Evolutionary conservation across 2,329 filamentous ascomycete genomes (phyloP), one percentile per base, ranked within the genome.

Genomic region (Fusarium torreyae): DNA sequence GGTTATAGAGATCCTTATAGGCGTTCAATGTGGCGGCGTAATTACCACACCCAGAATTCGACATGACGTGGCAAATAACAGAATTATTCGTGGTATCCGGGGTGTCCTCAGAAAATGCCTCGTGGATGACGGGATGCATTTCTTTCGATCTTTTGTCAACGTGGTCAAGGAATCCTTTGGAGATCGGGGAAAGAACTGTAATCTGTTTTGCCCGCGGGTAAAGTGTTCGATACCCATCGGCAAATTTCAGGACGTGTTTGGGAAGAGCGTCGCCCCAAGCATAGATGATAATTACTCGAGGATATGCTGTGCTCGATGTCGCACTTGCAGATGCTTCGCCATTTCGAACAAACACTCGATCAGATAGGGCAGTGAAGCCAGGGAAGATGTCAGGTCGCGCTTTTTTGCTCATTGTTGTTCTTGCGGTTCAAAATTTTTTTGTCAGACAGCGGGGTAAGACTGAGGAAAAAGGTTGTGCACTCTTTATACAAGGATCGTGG

Each of bases 211-310:
- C 31, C 0, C 39, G n/a, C 3, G 60, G 49, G 5, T 34, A 63
- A 2, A 63, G n/a, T 1, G 18, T 15, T 4, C 49, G 38, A 44
- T 57, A 63, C 0, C 13, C 36, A 2, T 63, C 24, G 2, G 49
- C 22, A 14, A 63, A 63, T 1, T 63, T 63, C 3, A 50, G 33
- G 1, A 63, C 20, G 4, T 63, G 36, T 7, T 46, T 63, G 11
- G 60, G 49, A 5, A 38, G 49, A 2, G 60, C 60, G 4, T 63
- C 60, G 1, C 58, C 60, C 60, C 60, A 63, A n/a, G 57, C 60
- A 2, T 57, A 63, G 6, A 63, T 26, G 17, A 63, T 14, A 4
- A 63, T n/a, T 5, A 50, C 10, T 1, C 20, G 36, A 4, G 60
- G 60, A 3, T 57, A 31, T 7, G 13, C 11, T 1, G 24, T 7